Base-by-base conservation (phyloP, 768 basidiomycete species). In the Gymnopilus junonius region DNA sequence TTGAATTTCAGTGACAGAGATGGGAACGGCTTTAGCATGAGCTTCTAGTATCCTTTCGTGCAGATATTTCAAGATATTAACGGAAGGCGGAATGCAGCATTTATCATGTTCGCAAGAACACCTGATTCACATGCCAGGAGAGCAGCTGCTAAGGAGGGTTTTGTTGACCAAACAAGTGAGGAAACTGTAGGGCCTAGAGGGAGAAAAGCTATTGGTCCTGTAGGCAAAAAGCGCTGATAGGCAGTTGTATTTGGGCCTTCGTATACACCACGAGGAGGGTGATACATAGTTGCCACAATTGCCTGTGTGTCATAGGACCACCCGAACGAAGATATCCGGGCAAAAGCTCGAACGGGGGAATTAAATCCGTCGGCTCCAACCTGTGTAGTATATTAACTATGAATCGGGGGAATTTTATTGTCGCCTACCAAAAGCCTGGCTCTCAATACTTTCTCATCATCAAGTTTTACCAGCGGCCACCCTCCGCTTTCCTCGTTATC, bases 301-400 rank as follows among this genome's bases (percentile, higher is more conserved):
- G 91, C 95, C 69, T 93, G 91, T 0, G 92, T 90, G 62, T 91
- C 85, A 74, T 99, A 99, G 0, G 89, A 83, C 91, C 96, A 97
- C 3, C 97, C 97, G 70, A 88, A 96, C 0, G 94, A 90, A 23
- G 89, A 80, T 65, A 98, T 97, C 25, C 87, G 82, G 0, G 95
- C 91, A 71, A 90, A 98, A 25, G 88, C 74, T 48, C 95, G 87
- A 23, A 99, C 97, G 11, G 96, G 95, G 0, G 96, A 98, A 70
- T 95, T 96, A 73, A 88, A 90, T 3, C 97, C 97, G 70, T 99
- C 97, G 4, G 97, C 97, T 17, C 97, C 97, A 34, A 99, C 87
- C 93, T 94, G 67, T 37, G 0, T 15, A 20, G 45, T 58, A 21
- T 10, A 53, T 57, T 40, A 23, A 7, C 25, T 31, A 53, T 34